These are phyloP conservation scores for Puccinia polysora DNA, from an alignment of 1,284 basidiomycete species.

Conservation along the genomic window DNA sequence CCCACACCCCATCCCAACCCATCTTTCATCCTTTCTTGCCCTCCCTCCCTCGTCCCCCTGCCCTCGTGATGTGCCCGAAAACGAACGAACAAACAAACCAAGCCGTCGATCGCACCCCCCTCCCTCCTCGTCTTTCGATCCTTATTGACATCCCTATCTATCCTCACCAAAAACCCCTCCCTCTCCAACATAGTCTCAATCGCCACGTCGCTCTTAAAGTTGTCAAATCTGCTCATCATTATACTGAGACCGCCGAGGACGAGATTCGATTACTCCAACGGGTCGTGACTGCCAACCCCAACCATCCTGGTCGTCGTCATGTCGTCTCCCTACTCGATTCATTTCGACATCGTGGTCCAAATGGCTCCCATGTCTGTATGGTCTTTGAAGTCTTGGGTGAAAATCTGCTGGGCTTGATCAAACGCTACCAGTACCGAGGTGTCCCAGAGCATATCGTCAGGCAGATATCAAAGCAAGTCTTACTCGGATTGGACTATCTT, in stretches of 20 bases:
- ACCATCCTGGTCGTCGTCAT: slow-evolving; percentile 54
- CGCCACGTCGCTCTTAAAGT: slow-evolving; percentile 98
- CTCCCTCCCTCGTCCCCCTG: background rate
- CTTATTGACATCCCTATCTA: background rate
- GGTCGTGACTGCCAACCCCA: slow-evolving; percentile 75
- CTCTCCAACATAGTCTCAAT: slow-evolving; percentile 63
- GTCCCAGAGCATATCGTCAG: slow-evolving; percentile 89
- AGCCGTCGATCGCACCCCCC: slow-evolving; percentile 14
- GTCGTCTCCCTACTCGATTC: slow-evolving; percentile 96
- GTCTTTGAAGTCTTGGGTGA: slow-evolving; percentile 99
- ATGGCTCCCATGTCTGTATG: slow-evolving; percentile 99
- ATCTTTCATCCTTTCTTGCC: background rate
- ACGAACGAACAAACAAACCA: slow-evolving; percentile 44
- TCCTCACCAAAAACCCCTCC: slow-evolving; percentile 2
- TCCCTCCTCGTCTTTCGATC: slow-evolving; percentile 36
- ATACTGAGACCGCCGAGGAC: slow-evolving; percentile 96
- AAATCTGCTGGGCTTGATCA: slow-evolving; percentile 95
- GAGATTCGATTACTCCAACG: slow-evolving; percentile 97
- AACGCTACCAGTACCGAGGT: slow-evolving; percentile 88
- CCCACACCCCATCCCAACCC: slow-evolving; percentile 27
- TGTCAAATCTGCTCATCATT: slow-evolving; percentile 92
- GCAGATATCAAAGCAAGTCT: slow-evolving; percentile 94
- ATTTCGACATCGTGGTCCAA: slow-evolving; percentile 94
- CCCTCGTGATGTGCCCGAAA: background rate
- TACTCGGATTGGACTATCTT: slow-evolving; percentile 95